Percentiles rank a stretch among this genome's conserved stretches.
phyloP scores from a whole-genome alignment of 1,139 yeast species.

The Suhomyces bokatorum region DNA sequence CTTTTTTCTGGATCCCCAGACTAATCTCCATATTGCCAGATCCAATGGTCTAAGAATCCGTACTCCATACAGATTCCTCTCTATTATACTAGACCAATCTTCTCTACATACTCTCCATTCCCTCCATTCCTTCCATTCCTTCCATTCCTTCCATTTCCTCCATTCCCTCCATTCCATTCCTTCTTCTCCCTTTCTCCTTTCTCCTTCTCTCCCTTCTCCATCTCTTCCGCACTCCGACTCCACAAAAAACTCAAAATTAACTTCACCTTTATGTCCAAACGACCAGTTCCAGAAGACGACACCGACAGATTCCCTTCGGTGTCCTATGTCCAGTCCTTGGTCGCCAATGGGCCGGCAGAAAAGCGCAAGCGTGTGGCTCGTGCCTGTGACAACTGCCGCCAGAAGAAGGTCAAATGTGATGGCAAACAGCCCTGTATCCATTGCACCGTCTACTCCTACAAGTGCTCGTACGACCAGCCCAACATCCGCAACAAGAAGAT shows the following conservation, averaged over 20 bases:
- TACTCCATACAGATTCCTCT: no score
- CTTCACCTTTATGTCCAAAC: background rate
- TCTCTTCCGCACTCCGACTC: background rate
- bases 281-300: background rate
- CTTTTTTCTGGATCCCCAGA: no score
- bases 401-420: slow-evolving; percentile 83
- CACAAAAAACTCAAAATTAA: background rate
- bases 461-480: slow-evolving; percentile 74
- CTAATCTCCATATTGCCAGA: no score
- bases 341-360: slow-evolving; percentile 1
- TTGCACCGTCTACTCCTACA: slow-evolving; percentile 83
- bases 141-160: no score
- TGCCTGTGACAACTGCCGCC: slow-evolving; percentile 80
- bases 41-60: no score
- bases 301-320: background rate
- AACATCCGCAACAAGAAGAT: slow-evolving; percentile 54
- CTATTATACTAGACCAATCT: no score
- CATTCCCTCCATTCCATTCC: background rate
- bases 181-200: background rate
- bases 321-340: background rate
- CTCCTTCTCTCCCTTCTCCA: background rate
- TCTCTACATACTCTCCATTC: no score
- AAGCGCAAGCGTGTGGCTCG: slow-evolving; percentile 80
- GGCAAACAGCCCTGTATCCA: slow-evolving; percentile 87
- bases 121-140: no score